Percentiles rank a stretch among this genome's conserved stretches.
These are phyloP conservation scores for Macrolepiota albuminosa DNA, from an alignment of 768 basidiomycete genomes.

Conservation along the genomic window DNA sequence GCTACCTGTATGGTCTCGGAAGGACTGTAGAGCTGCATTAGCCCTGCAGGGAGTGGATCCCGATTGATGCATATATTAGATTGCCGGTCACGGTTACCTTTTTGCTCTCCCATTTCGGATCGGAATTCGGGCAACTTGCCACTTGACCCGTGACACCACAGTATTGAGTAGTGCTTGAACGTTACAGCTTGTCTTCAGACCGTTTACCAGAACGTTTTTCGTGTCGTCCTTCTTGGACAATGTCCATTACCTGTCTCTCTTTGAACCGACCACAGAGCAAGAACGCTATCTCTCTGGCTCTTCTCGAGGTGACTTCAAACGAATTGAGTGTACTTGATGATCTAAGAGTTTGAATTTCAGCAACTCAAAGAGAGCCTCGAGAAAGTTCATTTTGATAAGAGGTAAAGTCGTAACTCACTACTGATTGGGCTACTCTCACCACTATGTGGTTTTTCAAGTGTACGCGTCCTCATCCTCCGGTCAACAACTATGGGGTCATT, in stretches of 20 bases:
- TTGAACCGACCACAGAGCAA: slow-evolving; percentile 79
- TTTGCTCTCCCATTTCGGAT: too few relatives aligned
- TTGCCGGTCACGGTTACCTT: too few relatives aligned
- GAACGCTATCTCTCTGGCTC: slow-evolving; percentile 78
- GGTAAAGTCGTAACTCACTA: slow-evolving; percentile 29
- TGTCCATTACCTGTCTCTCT: slow-evolving; percentile 59
- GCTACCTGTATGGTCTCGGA: too few relatives aligned
- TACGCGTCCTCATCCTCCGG: slow-evolving; percentile 78
- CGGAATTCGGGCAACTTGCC: too few relatives aligned
- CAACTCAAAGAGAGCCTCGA: slow-evolving; percentile 70
- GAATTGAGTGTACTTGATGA: background rate
- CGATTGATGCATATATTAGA: too few relatives aligned
- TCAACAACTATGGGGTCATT: slow-evolving; percentile 77
- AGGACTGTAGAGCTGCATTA: too few relatives aligned
- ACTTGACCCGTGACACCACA: too few relatives aligned
- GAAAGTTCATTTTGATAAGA: slow-evolving; percentile 59
- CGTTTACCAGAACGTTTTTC: too few relatives aligned
- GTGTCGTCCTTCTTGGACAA: slow-evolving; percentile 58
- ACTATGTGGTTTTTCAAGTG: slow-evolving; percentile 30
- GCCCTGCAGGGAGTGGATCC: too few relatives aligned
- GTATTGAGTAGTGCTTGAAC: too few relatives aligned
- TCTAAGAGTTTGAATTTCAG: slow-evolving; percentile 29
- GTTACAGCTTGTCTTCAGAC: background rate
- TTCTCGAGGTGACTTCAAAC: slow-evolving; percentile 53
- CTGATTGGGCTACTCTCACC: slow-evolving; percentile 1